phyloP scores from a whole-genome alignment of 345 rosid species.

The Populus simonii region DNA sequence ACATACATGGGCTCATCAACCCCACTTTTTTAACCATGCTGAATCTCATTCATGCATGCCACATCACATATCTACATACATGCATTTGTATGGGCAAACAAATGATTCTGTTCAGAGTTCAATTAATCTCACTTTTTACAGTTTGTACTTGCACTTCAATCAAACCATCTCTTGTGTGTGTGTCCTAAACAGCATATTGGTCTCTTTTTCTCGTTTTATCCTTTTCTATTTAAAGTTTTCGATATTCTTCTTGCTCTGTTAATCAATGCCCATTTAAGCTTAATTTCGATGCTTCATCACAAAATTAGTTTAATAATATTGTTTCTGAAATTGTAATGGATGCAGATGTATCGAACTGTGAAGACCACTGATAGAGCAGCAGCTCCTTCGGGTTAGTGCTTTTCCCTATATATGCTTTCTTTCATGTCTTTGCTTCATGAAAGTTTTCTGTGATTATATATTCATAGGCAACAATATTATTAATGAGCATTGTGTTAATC shows the following conservation, averaged over 20 bases:
- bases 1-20: constrained; percentile 3
- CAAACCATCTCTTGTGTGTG: constrained; percentile 21
- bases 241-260: not conserved
- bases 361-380: constrained; percentile 71
- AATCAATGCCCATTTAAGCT: not conserved
- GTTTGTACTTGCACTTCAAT: constrained; percentile 35
- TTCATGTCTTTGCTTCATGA: not conserved
- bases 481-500: not conserved
- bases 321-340: not conserved
- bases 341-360: constrained; percentile 73
- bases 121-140: constrained; percentile 26
- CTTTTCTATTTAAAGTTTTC: not conserved
- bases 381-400: constrained; percentile 53
- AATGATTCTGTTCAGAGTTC: constrained; percentile 22
- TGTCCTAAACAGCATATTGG: constrained; percentile 18
- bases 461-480: not conserved
- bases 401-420: not conserved
- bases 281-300: not conserved
- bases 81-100: not conserved
- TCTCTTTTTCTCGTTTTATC: constrained; percentile 20
- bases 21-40: constrained; percentile 18
- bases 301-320: not conserved
- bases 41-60: not conserved
- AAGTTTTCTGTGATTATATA: not conserved
- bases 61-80: not conserved